Conservation (phyloP, 2,329 filamentous ascomycete genomes). For the Cytospora piceae region DNA sequence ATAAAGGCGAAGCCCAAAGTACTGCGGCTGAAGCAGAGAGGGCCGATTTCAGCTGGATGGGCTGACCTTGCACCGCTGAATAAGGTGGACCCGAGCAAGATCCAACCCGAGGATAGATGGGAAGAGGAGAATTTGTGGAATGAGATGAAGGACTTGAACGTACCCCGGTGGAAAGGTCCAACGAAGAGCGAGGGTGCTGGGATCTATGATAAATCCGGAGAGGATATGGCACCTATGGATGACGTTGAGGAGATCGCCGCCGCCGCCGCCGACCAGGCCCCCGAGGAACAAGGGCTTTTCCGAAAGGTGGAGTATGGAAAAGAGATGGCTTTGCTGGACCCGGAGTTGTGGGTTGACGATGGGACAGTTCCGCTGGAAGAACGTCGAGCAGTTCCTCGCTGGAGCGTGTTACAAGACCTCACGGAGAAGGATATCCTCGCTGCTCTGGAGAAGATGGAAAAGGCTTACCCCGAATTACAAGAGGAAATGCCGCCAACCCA, state of each 20-base stretch:
- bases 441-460: slow-evolving; percentile 13
- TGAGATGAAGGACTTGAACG: background rate
- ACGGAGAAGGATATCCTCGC: slow-evolving; percentile 18
- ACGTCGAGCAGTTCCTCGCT: background rate
- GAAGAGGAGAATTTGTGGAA: background rate
- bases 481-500: background rate
- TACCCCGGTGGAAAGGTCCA: background rate
- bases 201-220: background rate
- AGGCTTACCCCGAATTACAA: background rate
- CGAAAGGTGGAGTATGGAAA: background rate
- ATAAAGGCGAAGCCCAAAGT: background rate
- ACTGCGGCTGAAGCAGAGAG: slow-evolving; percentile 7
- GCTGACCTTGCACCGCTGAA: slow-evolving; percentile 13
- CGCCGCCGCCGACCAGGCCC: background rate
- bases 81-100: background rate
- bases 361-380: background rate
- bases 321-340: slow-evolving; percentile 19
- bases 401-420: slow-evolving; percentile 6
- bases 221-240: background rate
- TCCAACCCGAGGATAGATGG: slow-evolving; percentile 19
- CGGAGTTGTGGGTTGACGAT: slow-evolving; percentile 19
- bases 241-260: background rate
- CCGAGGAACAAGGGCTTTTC: background rate
- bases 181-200: background rate
- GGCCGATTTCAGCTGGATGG: background rate